Conservation (phyloP, 2,329 filamentous ascomycete genomes). For the Scedosporium dehoogii region DNA sequence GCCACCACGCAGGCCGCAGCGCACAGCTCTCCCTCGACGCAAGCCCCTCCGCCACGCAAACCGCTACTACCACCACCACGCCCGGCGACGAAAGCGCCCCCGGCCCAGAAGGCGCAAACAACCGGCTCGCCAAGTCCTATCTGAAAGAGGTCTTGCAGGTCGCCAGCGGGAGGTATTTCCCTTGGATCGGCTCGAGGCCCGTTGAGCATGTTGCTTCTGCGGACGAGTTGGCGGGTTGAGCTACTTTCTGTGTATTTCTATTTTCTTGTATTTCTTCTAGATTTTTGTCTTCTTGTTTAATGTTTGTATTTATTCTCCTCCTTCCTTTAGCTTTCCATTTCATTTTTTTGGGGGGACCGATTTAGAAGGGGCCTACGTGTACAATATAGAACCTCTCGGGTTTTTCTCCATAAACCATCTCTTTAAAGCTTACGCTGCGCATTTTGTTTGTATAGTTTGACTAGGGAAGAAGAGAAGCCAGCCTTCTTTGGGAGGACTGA, state of each 20-base stretch:
- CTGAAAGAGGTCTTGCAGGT: conserved; percentile 19
- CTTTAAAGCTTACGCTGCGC: no score
- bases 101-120: neutral
- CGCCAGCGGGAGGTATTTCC: conserved; percentile 21
- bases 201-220: neutral
- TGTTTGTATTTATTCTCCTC: neutral
- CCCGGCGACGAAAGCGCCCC: neutral
- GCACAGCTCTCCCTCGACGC: conserved; percentile 38
- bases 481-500: no score
- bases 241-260: neutral
- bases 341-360: no score
- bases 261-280: neutral
- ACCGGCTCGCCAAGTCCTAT: conserved; percentile 11
- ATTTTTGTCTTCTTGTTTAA: neutral
- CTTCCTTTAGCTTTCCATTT: no score
- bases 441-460: no score
- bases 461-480: no score
- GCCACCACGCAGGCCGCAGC: conserved; percentile 39
- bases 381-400: no score
- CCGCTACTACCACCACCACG: no score
- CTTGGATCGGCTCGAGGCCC: conserved; percentile 16
- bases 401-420: no score
- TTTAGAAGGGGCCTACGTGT: no score
- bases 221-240: neutral
- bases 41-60: no score